phyloP scores from a whole-genome alignment of 305 asterid genomes.

The Fraxinus nigra region DNA sequence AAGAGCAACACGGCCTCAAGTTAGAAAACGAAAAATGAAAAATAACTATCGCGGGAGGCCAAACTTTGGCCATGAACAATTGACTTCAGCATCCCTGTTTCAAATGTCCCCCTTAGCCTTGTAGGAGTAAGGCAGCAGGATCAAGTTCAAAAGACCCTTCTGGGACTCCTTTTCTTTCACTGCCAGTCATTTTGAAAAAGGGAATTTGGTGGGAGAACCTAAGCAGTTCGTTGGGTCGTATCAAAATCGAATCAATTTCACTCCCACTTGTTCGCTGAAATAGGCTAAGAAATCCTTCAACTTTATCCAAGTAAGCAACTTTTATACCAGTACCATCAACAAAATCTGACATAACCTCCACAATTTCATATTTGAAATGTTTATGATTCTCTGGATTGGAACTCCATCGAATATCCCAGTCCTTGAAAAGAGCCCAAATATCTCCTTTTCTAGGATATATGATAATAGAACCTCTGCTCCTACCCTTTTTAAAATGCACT shows the following conservation, averaged over 20 bases:
- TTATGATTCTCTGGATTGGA: slow-evolving; percentile 35
- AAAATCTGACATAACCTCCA: slow-evolving; percentile 68
- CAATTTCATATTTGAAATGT: slow-evolving; percentile 55
- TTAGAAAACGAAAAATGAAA: neutral
- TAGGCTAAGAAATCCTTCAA: slow-evolving; percentile 62
- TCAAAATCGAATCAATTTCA: slow-evolving; percentile 25
- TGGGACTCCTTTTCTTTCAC: slow-evolving; percentile 66
- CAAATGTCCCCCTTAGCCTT: slow-evolving; percentile 21
- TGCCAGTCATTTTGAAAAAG: slow-evolving; percentile 56
- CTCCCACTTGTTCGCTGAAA: slow-evolving; percentile 42
- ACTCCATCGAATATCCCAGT: slow-evolving; percentile 67
- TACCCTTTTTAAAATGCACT: slow-evolving; percentile 45
- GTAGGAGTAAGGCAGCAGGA: slow-evolving; percentile 59
- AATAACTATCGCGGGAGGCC: neutral
- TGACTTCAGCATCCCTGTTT: slow-evolving; percentile 20
- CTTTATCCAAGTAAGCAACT: slow-evolving; percentile 59
- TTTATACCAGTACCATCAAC: slow-evolving; percentile 37
- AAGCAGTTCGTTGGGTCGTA: slow-evolving; percentile 45
- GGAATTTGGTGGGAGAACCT: slow-evolving; percentile 72
- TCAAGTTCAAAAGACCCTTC: slow-evolving; percentile 79
- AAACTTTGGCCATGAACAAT: slow-evolving; percentile 10
- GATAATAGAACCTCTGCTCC: slow-evolving; percentile 32
- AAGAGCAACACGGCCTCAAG: neutral
- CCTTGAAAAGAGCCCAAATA: slow-evolving; percentile 69
- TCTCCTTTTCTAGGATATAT: slow-evolving; percentile 72